Base-by-base conservation (phyloP, 148 eudicot genomes). In the Camellia japonica region DNA sequence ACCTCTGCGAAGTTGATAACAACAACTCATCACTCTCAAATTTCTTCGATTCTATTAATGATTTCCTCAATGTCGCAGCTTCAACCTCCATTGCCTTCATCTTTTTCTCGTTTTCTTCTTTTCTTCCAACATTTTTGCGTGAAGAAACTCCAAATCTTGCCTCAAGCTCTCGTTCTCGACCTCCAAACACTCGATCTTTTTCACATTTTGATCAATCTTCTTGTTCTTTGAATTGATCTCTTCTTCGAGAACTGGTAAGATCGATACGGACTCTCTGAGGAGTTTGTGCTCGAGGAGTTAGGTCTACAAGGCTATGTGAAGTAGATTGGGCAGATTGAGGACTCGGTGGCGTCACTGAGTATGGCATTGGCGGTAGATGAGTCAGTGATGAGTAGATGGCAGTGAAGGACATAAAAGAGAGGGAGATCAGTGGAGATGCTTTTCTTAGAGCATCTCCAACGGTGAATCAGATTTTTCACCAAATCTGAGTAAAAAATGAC, bases 221-320 rank as follows among this genome's bases (percentile, higher is more conserved):
- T 61, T 30, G n/a, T 86, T 85, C 59, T 85, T 90, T 3, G 66
- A 41, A 2, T 82, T 80, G 58, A 95, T 90, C 78, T 91, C 92
- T 3, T 75, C 78, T 67, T 95, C 98, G 0, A 95, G 83, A 3
- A 86, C 59, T 0, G 98, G 97, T 0, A 95, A 84, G 59, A 95
- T 91, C 3, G 97, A 85, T 2, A 83, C 93, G 0, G 97, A 78
- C 42, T 91, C 96, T 1, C 83, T 82, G 0, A 93, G 81, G 1
- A 95, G 93, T 83, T 95, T 91, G 52, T 88, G 91, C 79, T 95
- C 96, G 1, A 90, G 74, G 3, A 91, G 78, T 74, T 95, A 88
- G 1, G 93, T 93, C 52, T 83, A 83, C 18, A 95, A 79, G 1
- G 30, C 30, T 1, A 30, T 30, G 1, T 30, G 30, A 30, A 0